Evolutionary conservation across 2,329 filamentous ascomycete genomes (phyloP).

Genomic region (Microcyclospora pomicola): DNA sequence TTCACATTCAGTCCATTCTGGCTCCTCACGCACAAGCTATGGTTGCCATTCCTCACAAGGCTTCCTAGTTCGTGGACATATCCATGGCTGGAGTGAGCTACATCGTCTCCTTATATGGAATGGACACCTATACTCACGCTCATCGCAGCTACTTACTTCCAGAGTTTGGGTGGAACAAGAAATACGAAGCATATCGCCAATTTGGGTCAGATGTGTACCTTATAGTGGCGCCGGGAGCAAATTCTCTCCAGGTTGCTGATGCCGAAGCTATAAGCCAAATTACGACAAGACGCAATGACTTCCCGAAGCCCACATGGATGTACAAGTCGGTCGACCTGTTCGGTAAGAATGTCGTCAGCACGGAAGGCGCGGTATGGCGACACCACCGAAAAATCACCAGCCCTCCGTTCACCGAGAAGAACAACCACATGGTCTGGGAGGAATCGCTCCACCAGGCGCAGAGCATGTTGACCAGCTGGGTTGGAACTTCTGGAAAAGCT

Average conservation of each 20-base stretch:
- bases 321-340: conserved; percentile 51
- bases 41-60: conserved; percentile 41
- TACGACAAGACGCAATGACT: conserved; percentile 51
- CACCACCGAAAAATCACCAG: conserved; percentile 59
- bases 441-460: conserved; percentile 51
- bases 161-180: conserved; percentile 46
- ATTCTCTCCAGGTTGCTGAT: conserved; percentile 45
- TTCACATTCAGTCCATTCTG: conserved; percentile 40
- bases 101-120: not conserved
- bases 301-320: conserved; percentile 51
- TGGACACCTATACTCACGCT: not conserved
- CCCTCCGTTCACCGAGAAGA: conserved; percentile 63
- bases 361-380: conserved; percentile 57
- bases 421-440: conserved; percentile 52
- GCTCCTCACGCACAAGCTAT: conserved; percentile 41
- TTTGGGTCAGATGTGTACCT: conserved; percentile 50
- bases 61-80: conserved; percentile 45
- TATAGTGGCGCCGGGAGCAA: conserved; percentile 43
- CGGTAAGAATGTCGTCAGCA: conserved; percentile 57
- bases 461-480: conserved; percentile 47
- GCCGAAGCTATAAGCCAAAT: conserved; percentile 54
- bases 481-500: conserved; percentile 27
- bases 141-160: conserved; percentile 38
- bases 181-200: conserved; percentile 44
- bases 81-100: conserved; percentile 46